A percentile compares a stretch with the other conserved stretches of the same genome.
Conservation (phyloP, 257 asterid species). For the Hygrophila difformis region DNA sequence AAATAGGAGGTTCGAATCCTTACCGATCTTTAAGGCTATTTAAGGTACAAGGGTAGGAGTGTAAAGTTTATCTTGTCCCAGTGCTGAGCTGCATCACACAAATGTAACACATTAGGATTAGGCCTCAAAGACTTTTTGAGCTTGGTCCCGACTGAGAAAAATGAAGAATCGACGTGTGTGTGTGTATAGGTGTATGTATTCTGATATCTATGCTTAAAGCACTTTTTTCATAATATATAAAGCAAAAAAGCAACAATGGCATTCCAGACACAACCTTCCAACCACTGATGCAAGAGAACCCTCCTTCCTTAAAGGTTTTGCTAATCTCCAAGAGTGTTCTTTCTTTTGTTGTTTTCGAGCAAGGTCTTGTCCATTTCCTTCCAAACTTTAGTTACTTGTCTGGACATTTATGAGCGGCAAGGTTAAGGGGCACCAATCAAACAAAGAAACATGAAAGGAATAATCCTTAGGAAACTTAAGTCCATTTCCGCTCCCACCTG, state of each 20-base stretch:
- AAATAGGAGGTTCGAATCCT: too few species aligned
- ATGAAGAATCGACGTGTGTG: too few species aligned
- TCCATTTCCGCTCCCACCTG: conserved; percentile 27
- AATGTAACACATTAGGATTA: too few species aligned
- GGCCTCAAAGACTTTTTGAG: too few species aligned
- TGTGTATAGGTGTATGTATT: too few species aligned
- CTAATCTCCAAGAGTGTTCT: conserved; percentile 10
- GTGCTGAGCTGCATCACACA: too few species aligned
- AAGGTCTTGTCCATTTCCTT: conserved; percentile 8
- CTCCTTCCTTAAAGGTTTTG: conserved; percentile 5
- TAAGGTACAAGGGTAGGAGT: too few species aligned
- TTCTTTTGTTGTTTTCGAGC: conserved; percentile 17
- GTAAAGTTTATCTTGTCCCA: too few species aligned
- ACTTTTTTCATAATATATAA: background rate
- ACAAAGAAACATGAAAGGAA: conserved; percentile 35
- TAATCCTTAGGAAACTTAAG: conserved; percentile 39
- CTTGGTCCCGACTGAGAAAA: too few species aligned
- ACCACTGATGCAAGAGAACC: conserved; percentile 12
- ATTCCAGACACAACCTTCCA: conserved; percentile 23
- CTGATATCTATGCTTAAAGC: conserved; percentile 9
- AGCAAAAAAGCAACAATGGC: conserved; percentile 14
- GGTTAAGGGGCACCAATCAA: background rate
- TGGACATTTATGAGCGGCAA: conserved; percentile 1
- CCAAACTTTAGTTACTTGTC: conserved; percentile 7
- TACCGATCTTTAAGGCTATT: too few species aligned